Conservation (phyloP, 768 basidiomycete genomes). For the Tricholoma sp. region DNA sequence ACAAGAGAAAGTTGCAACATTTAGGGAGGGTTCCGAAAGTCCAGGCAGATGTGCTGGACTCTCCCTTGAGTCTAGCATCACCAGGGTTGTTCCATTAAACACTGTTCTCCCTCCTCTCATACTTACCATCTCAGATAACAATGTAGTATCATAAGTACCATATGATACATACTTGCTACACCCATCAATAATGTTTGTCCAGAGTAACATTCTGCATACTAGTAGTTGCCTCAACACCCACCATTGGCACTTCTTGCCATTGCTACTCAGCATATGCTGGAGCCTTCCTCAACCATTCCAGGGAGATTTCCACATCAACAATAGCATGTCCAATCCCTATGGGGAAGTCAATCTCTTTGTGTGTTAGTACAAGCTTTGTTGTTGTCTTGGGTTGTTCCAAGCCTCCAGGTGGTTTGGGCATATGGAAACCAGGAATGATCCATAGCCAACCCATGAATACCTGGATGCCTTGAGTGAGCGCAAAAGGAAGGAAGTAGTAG, state of each 20-base stretch:
- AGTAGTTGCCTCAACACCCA: background rate
- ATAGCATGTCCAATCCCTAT: conserved; percentile 66
- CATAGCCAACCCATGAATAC: conserved; percentile 82
- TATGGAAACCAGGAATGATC: conserved; percentile 83
- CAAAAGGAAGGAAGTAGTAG: conserved; percentile 1
- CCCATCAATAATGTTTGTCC: too few species aligned
- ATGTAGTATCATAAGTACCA: too few species aligned
- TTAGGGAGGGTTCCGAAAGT: background rate
- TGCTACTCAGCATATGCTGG: background rate
- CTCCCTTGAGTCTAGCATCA: too few species aligned
- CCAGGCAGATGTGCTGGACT: background rate
- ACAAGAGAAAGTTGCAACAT: background rate
- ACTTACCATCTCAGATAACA: too few species aligned
- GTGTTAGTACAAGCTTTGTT: conserved; percentile 40
- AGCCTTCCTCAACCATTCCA: conserved; percentile 38
- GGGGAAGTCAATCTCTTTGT: conserved; percentile 73
- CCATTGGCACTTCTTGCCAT: background rate
- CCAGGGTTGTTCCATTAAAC: too few species aligned
- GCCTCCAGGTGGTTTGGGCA: conserved; percentile 38
- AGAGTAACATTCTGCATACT: too few species aligned
- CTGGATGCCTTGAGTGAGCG: conserved; percentile 25
- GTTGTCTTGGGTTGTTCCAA: conserved; percentile 10
- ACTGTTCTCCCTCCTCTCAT: too few species aligned
- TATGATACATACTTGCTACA: too few species aligned
- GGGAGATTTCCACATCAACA: conserved; percentile 57